A percentile compares a stretch with the other conserved stretches of the same genome.
Evolutionary conservation across 2,329 filamentous ascomycete species (phyloP).

Genomic region (Ascomycota sp.): DNA sequence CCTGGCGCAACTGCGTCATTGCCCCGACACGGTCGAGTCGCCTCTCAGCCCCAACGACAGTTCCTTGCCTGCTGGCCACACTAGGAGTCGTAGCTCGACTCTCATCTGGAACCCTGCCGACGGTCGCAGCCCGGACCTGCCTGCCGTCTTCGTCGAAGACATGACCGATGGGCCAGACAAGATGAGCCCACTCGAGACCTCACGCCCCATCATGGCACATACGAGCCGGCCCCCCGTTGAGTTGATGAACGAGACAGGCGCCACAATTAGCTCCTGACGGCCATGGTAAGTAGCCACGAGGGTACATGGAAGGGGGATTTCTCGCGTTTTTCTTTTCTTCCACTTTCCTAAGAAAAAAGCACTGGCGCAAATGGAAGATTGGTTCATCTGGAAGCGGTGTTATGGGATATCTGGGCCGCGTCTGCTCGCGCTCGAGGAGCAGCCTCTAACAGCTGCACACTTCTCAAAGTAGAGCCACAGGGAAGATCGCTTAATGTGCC

Average conservation of each 20-base stretch:
- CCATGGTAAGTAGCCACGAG: too few relatives aligned
- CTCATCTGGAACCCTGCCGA: conserved; percentile 41
- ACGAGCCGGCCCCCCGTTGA: conserved; percentile 42
- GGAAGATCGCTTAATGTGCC: too few relatives aligned
- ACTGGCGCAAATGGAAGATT: too few relatives aligned
- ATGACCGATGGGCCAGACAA: conserved; percentile 33
- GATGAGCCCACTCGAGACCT: conserved; percentile 18
- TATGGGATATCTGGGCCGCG: too few relatives aligned
- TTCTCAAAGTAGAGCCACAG: too few relatives aligned
- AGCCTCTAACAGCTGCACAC: too few relatives aligned
- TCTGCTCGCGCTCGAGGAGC: too few relatives aligned
- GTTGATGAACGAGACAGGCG: conserved; percentile 22
- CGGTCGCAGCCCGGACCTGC: conserved; percentile 32
- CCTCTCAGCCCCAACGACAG: conserved; percentile 12
- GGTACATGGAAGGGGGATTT: too few relatives aligned
- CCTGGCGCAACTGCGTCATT: conserved; percentile 36
- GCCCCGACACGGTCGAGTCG: conserved; percentile 8
- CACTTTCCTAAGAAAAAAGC: too few relatives aligned
- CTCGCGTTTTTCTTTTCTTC: too few relatives aligned
- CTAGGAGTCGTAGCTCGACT: conserved; percentile 38
- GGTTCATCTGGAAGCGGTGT: too few relatives aligned
- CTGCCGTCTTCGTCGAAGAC: conserved; percentile 44
- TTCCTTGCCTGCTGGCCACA: conserved; percentile 7
- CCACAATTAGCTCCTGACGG: too few relatives aligned
- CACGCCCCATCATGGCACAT: conserved; percentile 31